Evolutionary conservation across 208 protist genomes (phyloP).

Genomic region (Herpetomonas samuelpessoai): DNA sequence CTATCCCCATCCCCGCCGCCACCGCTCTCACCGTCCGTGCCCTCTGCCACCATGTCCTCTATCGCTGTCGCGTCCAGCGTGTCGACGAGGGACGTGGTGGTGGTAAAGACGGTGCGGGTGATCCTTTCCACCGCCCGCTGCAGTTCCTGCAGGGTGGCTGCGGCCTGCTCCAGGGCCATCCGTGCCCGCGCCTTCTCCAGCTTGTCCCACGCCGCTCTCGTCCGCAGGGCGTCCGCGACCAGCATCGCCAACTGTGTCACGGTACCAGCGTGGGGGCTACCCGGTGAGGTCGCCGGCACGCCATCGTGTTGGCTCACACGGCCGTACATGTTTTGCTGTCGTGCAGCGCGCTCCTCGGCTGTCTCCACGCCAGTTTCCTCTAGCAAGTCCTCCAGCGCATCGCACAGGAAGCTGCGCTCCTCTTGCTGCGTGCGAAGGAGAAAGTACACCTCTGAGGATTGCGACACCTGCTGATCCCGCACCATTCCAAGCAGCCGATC

Average conservation of each 20-base stretch:
- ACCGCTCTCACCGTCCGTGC: background rate
- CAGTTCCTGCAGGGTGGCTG: constrained; percentile 33
- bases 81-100: background rate
- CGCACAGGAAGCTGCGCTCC: constrained; percentile 59
- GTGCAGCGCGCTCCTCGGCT: background rate
- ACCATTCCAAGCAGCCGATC: constrained; percentile 39
- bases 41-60: background rate
- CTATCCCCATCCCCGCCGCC: too few relatives aligned
- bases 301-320: too few relatives aligned
- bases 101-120: constrained; percentile 42
- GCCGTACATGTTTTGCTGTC: background rate
- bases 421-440: constrained; percentile 67
- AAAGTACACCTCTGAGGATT: constrained; percentile 60
- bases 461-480: constrained; percentile 49
- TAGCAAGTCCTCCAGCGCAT: constrained; percentile 38
- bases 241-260: constrained; percentile 33
- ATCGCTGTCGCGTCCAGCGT: background rate
- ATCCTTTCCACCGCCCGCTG: constrained; percentile 38
- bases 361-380: constrained; percentile 17
- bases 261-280: constrained; percentile 1
- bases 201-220: constrained; percentile 28
- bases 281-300: background rate
- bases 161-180: constrained; percentile 34
- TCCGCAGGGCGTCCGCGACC: constrained; percentile 33
- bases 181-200: constrained; percentile 47